phyloP scores from a whole-genome alignment of 2,329 filamentous ascomycete genomes.

The Microdochium nivale region DNA sequence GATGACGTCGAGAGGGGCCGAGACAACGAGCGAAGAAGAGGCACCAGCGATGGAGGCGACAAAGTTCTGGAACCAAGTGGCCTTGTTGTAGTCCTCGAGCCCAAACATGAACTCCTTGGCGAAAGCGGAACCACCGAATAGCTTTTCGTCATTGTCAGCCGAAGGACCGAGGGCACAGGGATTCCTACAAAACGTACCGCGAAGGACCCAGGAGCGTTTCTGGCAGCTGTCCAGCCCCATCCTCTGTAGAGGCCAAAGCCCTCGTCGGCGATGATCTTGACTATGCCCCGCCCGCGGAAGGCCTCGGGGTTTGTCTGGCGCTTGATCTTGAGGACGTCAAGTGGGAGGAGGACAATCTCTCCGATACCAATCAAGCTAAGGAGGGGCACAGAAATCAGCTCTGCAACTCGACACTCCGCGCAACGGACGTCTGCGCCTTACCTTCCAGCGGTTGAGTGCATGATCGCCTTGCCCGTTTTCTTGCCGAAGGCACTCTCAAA shows the following conservation, averaged over 20 bases:
- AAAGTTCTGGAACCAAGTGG: slow-evolving; percentile 93
- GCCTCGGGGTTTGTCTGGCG: slow-evolving; percentile 98
- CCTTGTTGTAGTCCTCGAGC: slow-evolving; percentile 90
- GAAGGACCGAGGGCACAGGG: not conserved
- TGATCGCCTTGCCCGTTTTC: slow-evolving; percentile 95
- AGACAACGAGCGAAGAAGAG: slow-evolving; percentile 89
- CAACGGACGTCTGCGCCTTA: slow-evolving; percentile 25
- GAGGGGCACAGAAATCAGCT: slow-evolving; percentile 2
- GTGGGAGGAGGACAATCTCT: slow-evolving; percentile 87
- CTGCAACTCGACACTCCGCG: not conserved
- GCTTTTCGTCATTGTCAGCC: slow-evolving; percentile 37
- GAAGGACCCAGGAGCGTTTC: slow-evolving; percentile 94
- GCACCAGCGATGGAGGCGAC: slow-evolving; percentile 92
- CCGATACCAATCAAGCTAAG: slow-evolving; percentile 92
- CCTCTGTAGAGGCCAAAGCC: slow-evolving; percentile 93
- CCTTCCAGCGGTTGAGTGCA: slow-evolving; percentile 95
- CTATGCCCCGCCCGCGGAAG: slow-evolving; percentile 85
- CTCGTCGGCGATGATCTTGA: slow-evolving; percentile 87
- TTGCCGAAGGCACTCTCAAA: slow-evolving; percentile 91
- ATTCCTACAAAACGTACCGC: slow-evolving; percentile 52
- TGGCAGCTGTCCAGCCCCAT: slow-evolving; percentile 94
- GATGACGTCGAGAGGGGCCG: slow-evolving; percentile 88
- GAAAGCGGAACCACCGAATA: slow-evolving; percentile 95
- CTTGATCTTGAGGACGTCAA: slow-evolving; percentile 99
- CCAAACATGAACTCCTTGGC: slow-evolving; percentile 94